Conservation (phyloP, 345 rosid genomes). For the Mallotus nudiflorus region DNA sequence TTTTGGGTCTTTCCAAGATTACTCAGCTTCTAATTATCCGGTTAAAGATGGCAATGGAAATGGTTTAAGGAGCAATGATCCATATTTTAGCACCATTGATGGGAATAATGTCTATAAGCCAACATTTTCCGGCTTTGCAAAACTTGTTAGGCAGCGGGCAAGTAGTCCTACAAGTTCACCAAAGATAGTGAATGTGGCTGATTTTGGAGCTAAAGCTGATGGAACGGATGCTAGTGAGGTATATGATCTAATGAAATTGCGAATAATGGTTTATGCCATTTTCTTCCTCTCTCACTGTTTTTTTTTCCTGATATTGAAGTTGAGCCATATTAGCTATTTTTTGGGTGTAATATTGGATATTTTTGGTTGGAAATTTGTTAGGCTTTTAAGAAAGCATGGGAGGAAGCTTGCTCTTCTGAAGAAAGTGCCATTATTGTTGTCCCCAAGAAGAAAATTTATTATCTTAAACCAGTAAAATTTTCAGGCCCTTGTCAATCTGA, state of each 20-base stretch:
- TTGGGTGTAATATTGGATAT: conserved; percentile 2
- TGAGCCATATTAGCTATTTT: neutral
- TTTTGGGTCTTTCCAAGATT: conserved; percentile 19
- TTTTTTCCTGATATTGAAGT: neutral
- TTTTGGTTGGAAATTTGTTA: conserved; percentile 21
- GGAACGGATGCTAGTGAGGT: conserved; percentile 42
- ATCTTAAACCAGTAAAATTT: conserved; percentile 60
- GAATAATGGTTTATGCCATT: too few relatives aligned
- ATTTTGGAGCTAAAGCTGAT: conserved; percentile 43
- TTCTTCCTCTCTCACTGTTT: neutral
- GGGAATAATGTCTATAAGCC: neutral
- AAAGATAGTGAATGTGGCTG: conserved; percentile 33
- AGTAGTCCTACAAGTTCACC: conserved; percentile 22
- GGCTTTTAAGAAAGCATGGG: conserved; percentile 42
- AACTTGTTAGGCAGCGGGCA: neutral
- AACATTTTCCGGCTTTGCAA: neutral
- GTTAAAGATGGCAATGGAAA: neutral
- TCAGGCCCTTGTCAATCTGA: conserved; percentile 79
- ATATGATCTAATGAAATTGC: neutral
- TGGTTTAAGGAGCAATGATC: too few relatives aligned
- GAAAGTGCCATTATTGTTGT: conserved; percentile 35
- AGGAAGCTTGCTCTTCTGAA: conserved; percentile 19
- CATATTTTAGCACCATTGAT: neutral
- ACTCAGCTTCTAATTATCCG: neutral
- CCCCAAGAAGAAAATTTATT: conserved; percentile 53